Percentiles rank a stretch among this genome's conserved stretches.
phyloP scores from a whole-genome alignment of 768 basidiomycete species.

The Agrocybe chaxingu region DNA sequence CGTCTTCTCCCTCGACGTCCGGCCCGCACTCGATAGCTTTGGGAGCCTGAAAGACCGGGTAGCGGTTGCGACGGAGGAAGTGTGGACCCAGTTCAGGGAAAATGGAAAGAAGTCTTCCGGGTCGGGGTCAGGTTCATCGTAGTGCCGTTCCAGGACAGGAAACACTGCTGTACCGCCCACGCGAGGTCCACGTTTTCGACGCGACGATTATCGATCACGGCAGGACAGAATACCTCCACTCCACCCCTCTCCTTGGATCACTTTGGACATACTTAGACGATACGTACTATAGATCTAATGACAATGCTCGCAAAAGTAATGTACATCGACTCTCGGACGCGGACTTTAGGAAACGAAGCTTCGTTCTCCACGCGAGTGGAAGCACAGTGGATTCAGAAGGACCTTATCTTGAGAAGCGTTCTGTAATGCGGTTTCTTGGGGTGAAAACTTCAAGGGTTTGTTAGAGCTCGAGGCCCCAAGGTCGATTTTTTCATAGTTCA shows the following conservation, averaged over 20 bases:
- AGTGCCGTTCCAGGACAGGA: no score
- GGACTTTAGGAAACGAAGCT: no score
- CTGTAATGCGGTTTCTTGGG: no score
- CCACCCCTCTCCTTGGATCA: background rate
- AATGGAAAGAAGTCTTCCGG: conserved; percentile 23
- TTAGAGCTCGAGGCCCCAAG: no score
- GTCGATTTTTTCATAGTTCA: no score
- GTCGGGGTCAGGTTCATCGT: background rate
- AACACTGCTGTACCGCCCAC: no score
- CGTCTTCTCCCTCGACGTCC: conserved; percentile 92
- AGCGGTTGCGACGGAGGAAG: conserved; percentile 62
- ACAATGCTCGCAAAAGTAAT: background rate
- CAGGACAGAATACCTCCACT: background rate
- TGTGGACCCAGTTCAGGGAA: conserved; percentile 51
- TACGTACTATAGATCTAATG: conserved; percentile 8
- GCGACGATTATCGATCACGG: background rate
- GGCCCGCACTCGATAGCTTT: conserved; percentile 88
- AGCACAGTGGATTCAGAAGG: no score
- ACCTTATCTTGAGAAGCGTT: no score
- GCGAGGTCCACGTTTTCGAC: background rate
- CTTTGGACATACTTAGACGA: conserved; percentile 12
- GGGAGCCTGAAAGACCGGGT: conserved; percentile 75
- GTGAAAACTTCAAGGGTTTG: no score
- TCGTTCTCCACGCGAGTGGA: no score
- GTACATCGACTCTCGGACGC: no score